Base-by-base conservation (phyloP, 1,139 yeast genomes). In the Kurtzmaniella natalensis region DNA sequence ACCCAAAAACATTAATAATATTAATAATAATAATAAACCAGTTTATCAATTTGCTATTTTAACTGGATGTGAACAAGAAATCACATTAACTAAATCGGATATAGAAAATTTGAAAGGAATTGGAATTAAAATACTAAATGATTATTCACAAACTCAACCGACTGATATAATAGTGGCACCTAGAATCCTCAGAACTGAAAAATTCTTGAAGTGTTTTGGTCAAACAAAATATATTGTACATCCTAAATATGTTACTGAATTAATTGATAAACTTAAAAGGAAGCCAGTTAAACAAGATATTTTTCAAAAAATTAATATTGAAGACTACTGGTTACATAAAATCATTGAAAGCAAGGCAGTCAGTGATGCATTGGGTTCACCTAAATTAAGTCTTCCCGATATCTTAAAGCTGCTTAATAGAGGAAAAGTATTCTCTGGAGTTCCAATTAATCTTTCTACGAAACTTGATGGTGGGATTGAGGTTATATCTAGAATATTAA, bases 161-260 rank as follows among this genome's bases (percentile, higher is more conserved):
- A 50, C 61, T 17, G 72, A 77, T 45, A 61, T 81, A 26, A 62
- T 83, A 7, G 65, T 89, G 13, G 92, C 96, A 0, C 95, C 96
- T 1, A 77, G 78, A 41, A 70, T 82, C 9, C 56, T 83, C 46
- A 71, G 97, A 43, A 92, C 97, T 0, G 95, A 84, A 39, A 92
- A 92, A 57, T 89, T 89, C 50, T 65, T 92, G 38, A 55, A 62
- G 22, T 58, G 72, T 38, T 50, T 69, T 35, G 53, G 65, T 37
- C 54, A 50, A 35, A 70, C 59, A 2, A 42, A 48, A 10, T 48
- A 55, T 18, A 67, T 81, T 13, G 44, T 76, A 2, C 75, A 72
- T 37, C 79, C 80, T 0, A 48, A 53, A n/a, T 74, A 64, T 39
- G 44, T 76, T 16, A 48, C 51, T 10, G 76, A 71, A 29, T 61